Evolutionary conservation across 306 rosid genomes (phyloP), one percentile per base, ranked within the genome.

Genomic region (Amphicarpaea edgeworthii): DNA sequence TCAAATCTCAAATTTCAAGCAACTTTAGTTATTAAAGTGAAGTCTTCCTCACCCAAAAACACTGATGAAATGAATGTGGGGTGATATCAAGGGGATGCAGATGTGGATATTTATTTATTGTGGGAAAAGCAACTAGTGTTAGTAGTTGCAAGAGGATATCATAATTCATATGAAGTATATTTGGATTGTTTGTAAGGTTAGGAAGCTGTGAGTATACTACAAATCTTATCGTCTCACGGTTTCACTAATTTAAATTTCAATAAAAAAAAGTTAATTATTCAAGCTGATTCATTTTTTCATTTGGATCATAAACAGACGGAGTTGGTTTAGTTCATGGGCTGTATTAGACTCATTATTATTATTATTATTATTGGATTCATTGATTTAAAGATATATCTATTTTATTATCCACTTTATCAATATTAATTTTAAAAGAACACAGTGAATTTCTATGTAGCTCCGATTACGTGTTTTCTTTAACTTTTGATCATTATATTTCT

Each of bases 31-130:
- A 24, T 80, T 72, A 60, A 42, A 66, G 50, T 68, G 66, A 80
- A 28, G 71, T 77, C 59, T 37, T 77, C 73, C 21, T 26, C n/a
- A n/a, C n/a, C n/a, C n/a, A n/a, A n/a, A n/a, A n/a, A 64, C 73
- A 57, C 34, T 57, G 50, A 45, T 67, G 24, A 68, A 64, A 34
- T 76, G 54, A 54, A 62, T 41, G 55, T 66, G 34, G 16, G 77
- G 24, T 66, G 68, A 67, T 67, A 12, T 32, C 62, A 16, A 61
- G 38, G 66, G 42, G 66, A 7, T 41, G 73, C 15, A 43, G 50
- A 40, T 28, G 41, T 46, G 37, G 76, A 79, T 70, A 60, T 71
- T 79, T 51, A 70, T 26, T 21, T 75, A 38, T 38, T 47, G 46
- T 57, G 41, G 51, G 72, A 57, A 70, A 66, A 72, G 53, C 20